Evolutionary conservation across 345 rosid species (phyloP).

Genomic region (Alliaria petiolata): DNA sequence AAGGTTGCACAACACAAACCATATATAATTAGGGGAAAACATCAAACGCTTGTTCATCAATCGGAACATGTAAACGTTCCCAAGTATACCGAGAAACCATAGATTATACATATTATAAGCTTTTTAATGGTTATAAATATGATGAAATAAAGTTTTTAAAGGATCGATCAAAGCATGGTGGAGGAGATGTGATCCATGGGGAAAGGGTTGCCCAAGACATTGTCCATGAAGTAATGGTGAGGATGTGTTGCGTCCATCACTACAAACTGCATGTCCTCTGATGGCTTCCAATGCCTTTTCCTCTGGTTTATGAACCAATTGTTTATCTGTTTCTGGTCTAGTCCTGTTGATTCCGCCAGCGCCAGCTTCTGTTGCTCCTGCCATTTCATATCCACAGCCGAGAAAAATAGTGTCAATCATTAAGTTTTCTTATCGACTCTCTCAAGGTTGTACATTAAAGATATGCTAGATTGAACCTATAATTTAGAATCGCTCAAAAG

Average conservation of each 20-base stretch:
- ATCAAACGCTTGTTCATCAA: slow-evolving; percentile 17
- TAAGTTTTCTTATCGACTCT: not conserved
- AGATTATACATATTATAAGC: slow-evolving; percentile 34
- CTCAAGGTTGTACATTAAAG: not conserved
- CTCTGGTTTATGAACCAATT: slow-evolving; percentile 99
- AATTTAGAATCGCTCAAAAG: not conserved
- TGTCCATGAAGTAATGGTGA: slow-evolving; percentile 73
- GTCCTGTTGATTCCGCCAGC: slow-evolving; percentile 78
- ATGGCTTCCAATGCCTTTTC: slow-evolving; percentile 99
- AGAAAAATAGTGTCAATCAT: not conserved
- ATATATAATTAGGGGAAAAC: not conserved
- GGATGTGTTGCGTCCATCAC: slow-evolving; percentile 83
- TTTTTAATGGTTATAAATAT: slow-evolving; percentile 18
- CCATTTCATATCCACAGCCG: not conserved
- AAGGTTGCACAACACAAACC: slow-evolving; percentile 21
- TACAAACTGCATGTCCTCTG: slow-evolving; percentile 92
- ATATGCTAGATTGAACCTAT: not conserved
- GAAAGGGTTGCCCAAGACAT: slow-evolving; percentile 64
- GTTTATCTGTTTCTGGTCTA: slow-evolving; percentile 97
- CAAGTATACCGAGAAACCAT: slow-evolving; percentile 25
- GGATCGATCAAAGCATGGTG: slow-evolving; percentile 41
- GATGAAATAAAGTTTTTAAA: not conserved
- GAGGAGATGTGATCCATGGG: slow-evolving; percentile 70
- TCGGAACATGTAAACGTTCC: slow-evolving; percentile 29
- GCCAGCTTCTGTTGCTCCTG: slow-evolving; percentile 97